Base-by-base conservation (phyloP, 2,329 filamentous ascomycete genomes). In the Hypoxylon sp. region DNA sequence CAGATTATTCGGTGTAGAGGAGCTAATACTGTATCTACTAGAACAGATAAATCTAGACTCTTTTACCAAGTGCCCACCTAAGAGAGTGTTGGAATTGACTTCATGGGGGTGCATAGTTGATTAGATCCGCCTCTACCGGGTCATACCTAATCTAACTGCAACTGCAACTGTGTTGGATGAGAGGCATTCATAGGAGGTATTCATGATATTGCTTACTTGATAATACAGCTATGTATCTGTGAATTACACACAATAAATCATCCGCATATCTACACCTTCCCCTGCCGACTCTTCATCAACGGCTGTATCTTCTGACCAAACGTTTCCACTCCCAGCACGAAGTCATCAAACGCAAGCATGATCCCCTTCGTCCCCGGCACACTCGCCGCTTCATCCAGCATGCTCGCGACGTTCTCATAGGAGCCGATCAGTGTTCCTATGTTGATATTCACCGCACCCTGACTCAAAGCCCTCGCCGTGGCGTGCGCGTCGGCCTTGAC, bases 301-400 rank as follows among this genome's bases (percentile, higher is more conserved):
- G 68, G 67, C 46, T 70, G 67, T 34, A 70, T 64, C 50, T 65
- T 65, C 53, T 64, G 56, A 4, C 67, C 67, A 43, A 69, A 69
- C 3, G 59, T 59, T 7, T 69, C 65, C 26, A 69, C 34, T 1
- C 66, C 67, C 23, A 55, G 23, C 31, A 69, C 42, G 48, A 66
- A 70, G 32, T 70, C 67, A 49, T 69, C 67, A 47, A 70, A 69
- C 2, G 59, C 62, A 35, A 70, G 56, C 68, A 68, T 70, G 20
- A 70, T 67, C 6, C 67, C 67, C 56, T 69, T 67, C n/a, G 64
- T 69, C 2, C 66, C 67, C 9, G 60, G 57, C 7, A 67, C 60
- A 11, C 55, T 55, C 2, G 69, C 67, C 27, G 62, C 61, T 48
- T 70, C 63, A 45, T 71, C 69, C 12, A 71, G 56, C 63, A 69